phyloP scores from a whole-genome alignment of 2,329 filamentous ascomycete genomes.

The Aspergillus ochraceoroseus region DNA sequence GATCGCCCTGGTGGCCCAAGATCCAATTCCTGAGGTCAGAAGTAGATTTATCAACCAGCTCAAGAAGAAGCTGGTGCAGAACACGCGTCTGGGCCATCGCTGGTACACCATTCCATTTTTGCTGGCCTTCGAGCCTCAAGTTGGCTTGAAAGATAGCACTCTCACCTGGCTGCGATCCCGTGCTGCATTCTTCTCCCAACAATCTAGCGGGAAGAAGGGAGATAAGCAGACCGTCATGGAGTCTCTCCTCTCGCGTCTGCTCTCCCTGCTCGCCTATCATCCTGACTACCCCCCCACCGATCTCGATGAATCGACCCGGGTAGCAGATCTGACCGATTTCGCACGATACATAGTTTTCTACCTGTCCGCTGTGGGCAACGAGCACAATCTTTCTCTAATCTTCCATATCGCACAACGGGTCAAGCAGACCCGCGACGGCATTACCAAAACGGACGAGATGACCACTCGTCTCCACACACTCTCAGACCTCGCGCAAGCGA shows the following conservation, averaged over 20 bases:
- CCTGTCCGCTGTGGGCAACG: slow-evolving; percentile 71
- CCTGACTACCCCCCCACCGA: slow-evolving; percentile 64
- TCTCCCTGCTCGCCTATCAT: slow-evolving; percentile 88
- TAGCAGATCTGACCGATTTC: slow-evolving; percentile 67
- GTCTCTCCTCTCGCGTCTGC: slow-evolving; percentile 70
- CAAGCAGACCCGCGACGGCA: slow-evolving; percentile 80
- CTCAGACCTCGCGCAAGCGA: slow-evolving; percentile 76
- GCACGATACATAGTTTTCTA: slow-evolving; percentile 88
- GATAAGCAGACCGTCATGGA: slow-evolving; percentile 65
- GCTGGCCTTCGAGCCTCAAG: slow-evolving; percentile 79
- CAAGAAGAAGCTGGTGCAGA: slow-evolving; percentile 60
- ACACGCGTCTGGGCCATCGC: slow-evolving; percentile 68
- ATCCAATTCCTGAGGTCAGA: slow-evolving; percentile 67
- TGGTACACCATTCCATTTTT: slow-evolving; percentile 91
- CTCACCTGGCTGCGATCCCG: slow-evolving; percentile 87
- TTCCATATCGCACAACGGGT: slow-evolving; percentile 89
- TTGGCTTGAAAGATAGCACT: slow-evolving; percentile 66
- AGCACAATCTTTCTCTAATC: slow-evolving; percentile 81
- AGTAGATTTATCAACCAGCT: slow-evolving; percentile 75
- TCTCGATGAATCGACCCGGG: slow-evolving; percentile 43
- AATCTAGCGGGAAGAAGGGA: slow-evolving; percentile 36
- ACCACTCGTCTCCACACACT: slow-evolving; percentile 67
- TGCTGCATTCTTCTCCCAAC: slow-evolving; percentile 58
- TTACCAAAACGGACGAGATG: slow-evolving; percentile 52
- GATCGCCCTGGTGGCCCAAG: slow-evolving; percentile 75